A percentile compares a stretch with the other conserved stretches of the same genome.
Conservation (phyloP, 2,329 filamentous ascomycete species). For the Fusarium papillatum region DNA sequence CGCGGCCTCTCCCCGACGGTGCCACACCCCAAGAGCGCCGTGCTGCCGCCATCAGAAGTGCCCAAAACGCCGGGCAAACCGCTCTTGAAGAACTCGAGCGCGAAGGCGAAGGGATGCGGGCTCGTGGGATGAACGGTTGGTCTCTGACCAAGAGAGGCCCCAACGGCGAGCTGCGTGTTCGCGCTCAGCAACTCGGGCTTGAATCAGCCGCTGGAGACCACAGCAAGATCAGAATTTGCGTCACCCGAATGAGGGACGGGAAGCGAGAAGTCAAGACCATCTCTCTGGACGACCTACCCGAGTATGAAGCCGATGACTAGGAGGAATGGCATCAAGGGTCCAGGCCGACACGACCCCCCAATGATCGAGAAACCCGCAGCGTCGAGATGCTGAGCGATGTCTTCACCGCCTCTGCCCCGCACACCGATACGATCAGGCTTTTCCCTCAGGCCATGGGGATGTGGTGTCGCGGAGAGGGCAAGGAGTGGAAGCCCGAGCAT, state of each 20-base stretch:
- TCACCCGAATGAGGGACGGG: background rate
- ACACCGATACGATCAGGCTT: background rate
- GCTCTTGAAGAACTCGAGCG: background rate
- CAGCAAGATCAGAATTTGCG: background rate
- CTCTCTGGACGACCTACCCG: background rate
- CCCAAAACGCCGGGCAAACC: background rate
- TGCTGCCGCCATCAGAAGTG: background rate
- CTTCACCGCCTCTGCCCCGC: background rate
- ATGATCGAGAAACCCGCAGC: background rate
- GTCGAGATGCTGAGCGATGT: background rate
- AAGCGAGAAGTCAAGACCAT: background rate
- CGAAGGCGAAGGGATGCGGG: background rate
- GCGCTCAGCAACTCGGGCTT: background rate
- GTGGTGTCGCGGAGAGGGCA: background rate
- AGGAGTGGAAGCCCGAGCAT: background rate
- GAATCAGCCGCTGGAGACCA: background rate
- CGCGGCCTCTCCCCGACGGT: background rate
- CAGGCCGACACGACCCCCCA: background rate
- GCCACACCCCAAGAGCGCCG: background rate
- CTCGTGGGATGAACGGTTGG: constrained; percentile 16
- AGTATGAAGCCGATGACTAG: background rate
- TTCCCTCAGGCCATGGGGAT: background rate
- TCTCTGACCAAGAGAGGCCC: background rate
- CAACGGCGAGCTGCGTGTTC: background rate
- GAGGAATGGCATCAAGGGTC: background rate